These are phyloP conservation scores for Komagataea norvegica DNA, from an alignment of 1,139 yeast species.

Conservation along the genomic window DNA sequence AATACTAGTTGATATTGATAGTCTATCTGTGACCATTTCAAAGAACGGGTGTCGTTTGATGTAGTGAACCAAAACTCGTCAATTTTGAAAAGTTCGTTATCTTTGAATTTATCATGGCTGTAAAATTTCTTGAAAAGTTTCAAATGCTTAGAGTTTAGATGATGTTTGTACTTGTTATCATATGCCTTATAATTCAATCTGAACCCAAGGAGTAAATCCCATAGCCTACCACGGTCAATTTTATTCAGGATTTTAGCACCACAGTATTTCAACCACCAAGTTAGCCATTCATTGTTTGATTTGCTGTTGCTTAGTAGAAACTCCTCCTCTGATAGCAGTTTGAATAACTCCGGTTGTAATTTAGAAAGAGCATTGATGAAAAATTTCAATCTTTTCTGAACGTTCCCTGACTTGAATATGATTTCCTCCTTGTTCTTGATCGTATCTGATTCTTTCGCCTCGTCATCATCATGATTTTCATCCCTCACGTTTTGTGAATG, in stretches of 20 bases:
- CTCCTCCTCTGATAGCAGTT: constrained; percentile 78
- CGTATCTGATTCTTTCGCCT: constrained; percentile 11
- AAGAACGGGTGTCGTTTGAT: constrained; percentile 14
- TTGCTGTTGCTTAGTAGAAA: constrained; percentile 54
- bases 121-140: constrained; percentile 34
- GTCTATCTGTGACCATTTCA: constrained; percentile 54
- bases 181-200: constrained; percentile 37
- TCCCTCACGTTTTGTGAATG: constrained; percentile 51
- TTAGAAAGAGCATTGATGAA: constrained; percentile 65
- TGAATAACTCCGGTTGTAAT: constrained; percentile 70
- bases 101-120: constrained; percentile 22
- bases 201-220: constrained; percentile 88
- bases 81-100: constrained; percentile 13
- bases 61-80: constrained; percentile 26
- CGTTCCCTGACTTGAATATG: constrained; percentile 40
- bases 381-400: constrained; percentile 65
- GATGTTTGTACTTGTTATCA: constrained; percentile 12
- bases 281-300: constrained; percentile 81
- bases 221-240: constrained; percentile 76
- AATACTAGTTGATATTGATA: constrained; percentile 78
- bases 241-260: constrained; percentile 88
- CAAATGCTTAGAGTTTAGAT: constrained; percentile 26
- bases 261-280: constrained; percentile 93
- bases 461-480: constrained; percentile 6
- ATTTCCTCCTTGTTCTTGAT: constrained; percentile 20